Evolutionary conservation across 140 eudicot genomes (phyloP), one percentile per base, ranked within the genome.

Genomic region (Ambrosia hybrid): DNA sequence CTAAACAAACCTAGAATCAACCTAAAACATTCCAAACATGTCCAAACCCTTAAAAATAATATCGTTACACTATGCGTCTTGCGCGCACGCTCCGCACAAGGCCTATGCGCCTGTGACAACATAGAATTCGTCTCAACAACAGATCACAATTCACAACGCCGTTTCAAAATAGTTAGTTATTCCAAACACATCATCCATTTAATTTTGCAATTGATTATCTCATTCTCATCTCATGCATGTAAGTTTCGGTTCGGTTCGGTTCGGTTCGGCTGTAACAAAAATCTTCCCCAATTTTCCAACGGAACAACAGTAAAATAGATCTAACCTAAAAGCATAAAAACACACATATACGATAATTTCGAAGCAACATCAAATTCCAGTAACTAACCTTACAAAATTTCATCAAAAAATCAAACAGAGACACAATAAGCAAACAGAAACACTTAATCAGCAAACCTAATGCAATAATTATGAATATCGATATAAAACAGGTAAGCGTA

Each of bases 281-380:
- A 3, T 39, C 5, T 39, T 39, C 45, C 5, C 45, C 45, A 39
- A 37, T 37, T 37, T 37, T 21, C 41, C 1, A 37, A 37, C 4
- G 0, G 41, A 37, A 37, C 5, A 37, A 37, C 5, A 3, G 41
- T 37, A 4, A 37, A 37, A 37, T 37, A 37, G 41, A 37, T 37
- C 41, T 37, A 37, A 37, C 13, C 76, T 61, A 61, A 37, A 21
- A 8, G 11, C 45, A n/a, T 21, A 58, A 17, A 4, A 13, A 48
- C 38, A 13, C 13, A 14, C 9, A 73, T 10, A 1, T 21, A 21
- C 26, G 26, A 61, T 26, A 30, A 30, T 45, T 30, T 62, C 49
- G n/a, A 4, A 16, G 33, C 57, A 17, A 70, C 51, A 53, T 53
- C 74, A 70, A 38, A 38, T 55, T 55, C 74, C 65, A 10, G 67